A percentile compares a stretch with the other conserved stretches of the same genome.
phyloP scores from a whole-genome alignment of 768 basidiomycete species.

The Calocybe cyanea region DNA sequence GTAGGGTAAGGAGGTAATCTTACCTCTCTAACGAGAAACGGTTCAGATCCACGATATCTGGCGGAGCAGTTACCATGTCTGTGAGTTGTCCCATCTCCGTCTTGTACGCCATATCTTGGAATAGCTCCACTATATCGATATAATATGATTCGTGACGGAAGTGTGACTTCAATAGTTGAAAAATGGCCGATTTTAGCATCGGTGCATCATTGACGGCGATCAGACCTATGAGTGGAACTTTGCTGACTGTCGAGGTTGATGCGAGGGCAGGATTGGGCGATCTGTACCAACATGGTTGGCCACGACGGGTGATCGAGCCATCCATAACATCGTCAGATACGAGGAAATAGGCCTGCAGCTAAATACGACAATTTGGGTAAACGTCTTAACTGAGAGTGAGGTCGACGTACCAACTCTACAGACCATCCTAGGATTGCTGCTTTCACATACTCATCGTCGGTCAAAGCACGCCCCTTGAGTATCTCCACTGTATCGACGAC shows the following conservation, averaged over 20 bases:
- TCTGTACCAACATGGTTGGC: conserved; percentile 93
- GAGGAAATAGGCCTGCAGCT: conserved; percentile 98
- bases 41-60: conserved; percentile 77
- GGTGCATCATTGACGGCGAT: conserved; percentile 95
- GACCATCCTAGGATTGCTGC: conserved; percentile 92
- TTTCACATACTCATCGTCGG: conserved; percentile 83
- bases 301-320: conserved; percentile 85
- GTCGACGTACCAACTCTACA: conserved; percentile 75
- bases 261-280: conserved; percentile 10
- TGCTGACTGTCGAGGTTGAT: conserved; percentile 2
- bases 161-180: conserved; percentile 81
- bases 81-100: conserved; percentile 96
- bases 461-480: conserved; percentile 63
- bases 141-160: conserved; percentile 82
- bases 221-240: conserved; percentile 52
- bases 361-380: no score
- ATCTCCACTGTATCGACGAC: conserved; percentile 93
- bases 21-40: conserved; percentile 87
- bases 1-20: conserved; percentile 15
- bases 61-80: conserved; percentile 92
- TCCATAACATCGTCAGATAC: conserved; percentile 99
- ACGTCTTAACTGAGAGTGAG: no score
- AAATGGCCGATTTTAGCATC: conserved; percentile 94
- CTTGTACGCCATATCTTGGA: conserved; percentile 86
- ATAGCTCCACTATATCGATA: conserved; percentile 83